Conservation (phyloP, 1,284 basidiomycete species). For the Stygiomarasmius scandens region DNA sequence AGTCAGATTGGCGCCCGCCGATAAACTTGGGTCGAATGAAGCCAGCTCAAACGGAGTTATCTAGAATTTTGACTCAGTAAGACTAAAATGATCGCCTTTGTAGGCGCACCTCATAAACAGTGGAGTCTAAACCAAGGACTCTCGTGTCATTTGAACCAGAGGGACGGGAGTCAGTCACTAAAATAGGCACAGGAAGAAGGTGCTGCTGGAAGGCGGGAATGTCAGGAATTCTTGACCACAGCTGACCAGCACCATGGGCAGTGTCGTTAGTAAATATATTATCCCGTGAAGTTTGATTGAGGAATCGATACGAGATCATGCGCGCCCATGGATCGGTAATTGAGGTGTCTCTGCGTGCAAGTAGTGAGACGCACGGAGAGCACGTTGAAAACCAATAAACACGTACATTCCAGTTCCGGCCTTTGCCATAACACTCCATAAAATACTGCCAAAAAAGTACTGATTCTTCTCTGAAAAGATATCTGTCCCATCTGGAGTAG, state of each 20-base stretch:
- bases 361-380: conserved; percentile 5
- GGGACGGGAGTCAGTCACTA: conserved; percentile 57
- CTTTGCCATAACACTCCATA: conserved; percentile 61
- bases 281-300: conserved; percentile 57
- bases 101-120: conserved; percentile 59
- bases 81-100: background rate
- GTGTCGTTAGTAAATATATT: conserved; percentile 65
- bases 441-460: conserved; percentile 58
- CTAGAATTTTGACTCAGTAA: conserved; percentile 29
- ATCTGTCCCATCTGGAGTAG: conserved; percentile 51
- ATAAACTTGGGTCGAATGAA: conserved; percentile 67
- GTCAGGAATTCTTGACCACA: conserved; percentile 60
- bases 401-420: conserved; percentile 55
- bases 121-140: conserved; percentile 42
- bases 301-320: conserved; percentile 67
- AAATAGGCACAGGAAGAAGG: conserved; percentile 58
- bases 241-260: conserved; percentile 65
- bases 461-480: conserved; percentile 53
- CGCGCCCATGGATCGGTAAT: conserved; percentile 65
- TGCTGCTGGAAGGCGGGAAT: conserved; percentile 48
- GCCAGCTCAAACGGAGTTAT: conserved; percentile 68
- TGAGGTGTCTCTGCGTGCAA: conserved; percentile 55
- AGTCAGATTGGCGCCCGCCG: conserved; percentile 59
- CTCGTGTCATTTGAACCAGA: conserved; percentile 46
- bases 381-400: background rate